phyloP scores from a whole-genome alignment of 1,284 basidiomycete species.

The Heterobasidion annosum region DNA sequence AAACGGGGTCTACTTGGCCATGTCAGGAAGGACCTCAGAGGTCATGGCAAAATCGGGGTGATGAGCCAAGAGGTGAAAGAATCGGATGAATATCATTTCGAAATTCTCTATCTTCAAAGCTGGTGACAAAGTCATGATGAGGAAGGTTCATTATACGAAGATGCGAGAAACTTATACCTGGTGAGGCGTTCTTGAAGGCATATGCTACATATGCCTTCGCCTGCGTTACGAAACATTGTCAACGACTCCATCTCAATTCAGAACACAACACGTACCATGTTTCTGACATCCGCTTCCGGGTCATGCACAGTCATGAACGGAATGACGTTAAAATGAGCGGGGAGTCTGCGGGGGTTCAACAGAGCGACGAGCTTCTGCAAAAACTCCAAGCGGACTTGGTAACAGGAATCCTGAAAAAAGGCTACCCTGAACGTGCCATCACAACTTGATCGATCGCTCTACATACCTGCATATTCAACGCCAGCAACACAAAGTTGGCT shows the following conservation, averaged over 20 bases:
- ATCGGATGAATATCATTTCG: conserved; percentile 78
- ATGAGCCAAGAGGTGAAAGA: conserved; percentile 85
- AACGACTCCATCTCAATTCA: not conserved
- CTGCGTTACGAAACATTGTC: conserved; percentile 21
- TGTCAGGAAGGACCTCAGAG: conserved; percentile 59
- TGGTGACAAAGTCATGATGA: conserved; percentile 15
- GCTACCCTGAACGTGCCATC: not conserved
- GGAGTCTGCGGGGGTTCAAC: conserved; percentile 53
- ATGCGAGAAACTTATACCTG: conserved; percentile 26
- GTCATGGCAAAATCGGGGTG: conserved; percentile 81
- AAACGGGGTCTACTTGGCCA: conserved; percentile 51
- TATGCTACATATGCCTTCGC: conserved; percentile 49
- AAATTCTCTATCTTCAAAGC: conserved; percentile 59
- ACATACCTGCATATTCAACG: conserved; percentile 69
- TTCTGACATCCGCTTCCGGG: conserved; percentile 76
- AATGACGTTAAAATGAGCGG: conserved; percentile 72
- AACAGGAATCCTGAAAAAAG: conserved; percentile 68
- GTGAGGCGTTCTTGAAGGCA: conserved; percentile 36
- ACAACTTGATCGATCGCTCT: not conserved
- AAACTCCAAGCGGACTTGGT: conserved; percentile 76
- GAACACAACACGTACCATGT: conserved; percentile 31
- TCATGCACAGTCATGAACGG: conserved; percentile 89
- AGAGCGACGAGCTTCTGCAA: conserved; percentile 68
- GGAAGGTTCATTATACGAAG: not conserved
- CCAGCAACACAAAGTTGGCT: conserved; percentile 61